These are phyloP conservation scores for Fraxinus ornus DNA, from an alignment of 305 asterid species.

Conservation along the genomic window DNA sequence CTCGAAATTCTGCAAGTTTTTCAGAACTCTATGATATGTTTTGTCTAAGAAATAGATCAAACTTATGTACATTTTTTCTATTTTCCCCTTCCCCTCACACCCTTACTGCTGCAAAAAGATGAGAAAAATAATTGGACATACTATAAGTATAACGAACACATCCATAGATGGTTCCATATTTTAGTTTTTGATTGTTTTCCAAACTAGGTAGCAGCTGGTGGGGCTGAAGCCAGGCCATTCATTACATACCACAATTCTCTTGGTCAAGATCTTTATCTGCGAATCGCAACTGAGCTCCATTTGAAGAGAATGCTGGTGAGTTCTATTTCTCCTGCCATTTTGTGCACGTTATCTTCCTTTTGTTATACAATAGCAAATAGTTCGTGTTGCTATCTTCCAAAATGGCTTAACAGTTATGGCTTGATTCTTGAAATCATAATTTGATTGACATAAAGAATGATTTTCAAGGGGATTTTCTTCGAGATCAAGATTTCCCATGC, in stretches of 20 bases:
- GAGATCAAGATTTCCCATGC: not conserved
- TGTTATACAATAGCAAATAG: not conserved
- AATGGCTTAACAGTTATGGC: constrained; percentile 15
- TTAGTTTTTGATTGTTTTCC: constrained; percentile 31
- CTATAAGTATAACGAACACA: not conserved
- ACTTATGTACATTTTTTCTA: not conserved
- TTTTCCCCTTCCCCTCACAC: not conserved
- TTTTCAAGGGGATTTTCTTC: not conserved
- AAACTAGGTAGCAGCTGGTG: constrained; percentile 95
- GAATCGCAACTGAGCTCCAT: constrained; percentile 98
- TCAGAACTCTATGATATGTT: not conserved
- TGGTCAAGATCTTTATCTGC: constrained; percentile 92
- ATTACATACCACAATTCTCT: constrained; percentile 94
- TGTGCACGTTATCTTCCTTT: constrained; percentile 7
- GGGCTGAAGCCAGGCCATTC: constrained; percentile 99
- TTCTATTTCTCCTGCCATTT: constrained; percentile 16
- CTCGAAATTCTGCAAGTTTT: not conserved
- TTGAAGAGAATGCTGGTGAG: constrained; percentile 97
- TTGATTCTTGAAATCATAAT: constrained; percentile 10
- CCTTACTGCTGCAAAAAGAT: not conserved
- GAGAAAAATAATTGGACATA: not conserved
- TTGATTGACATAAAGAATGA: not conserved
- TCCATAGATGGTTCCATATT: constrained; percentile 4
- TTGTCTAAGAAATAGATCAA: not conserved
- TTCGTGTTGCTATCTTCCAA: constrained; percentile 6